Conservation (phyloP, 2,329 filamentous ascomycete species). For the Colletotrichum neosansevieriae region DNA sequence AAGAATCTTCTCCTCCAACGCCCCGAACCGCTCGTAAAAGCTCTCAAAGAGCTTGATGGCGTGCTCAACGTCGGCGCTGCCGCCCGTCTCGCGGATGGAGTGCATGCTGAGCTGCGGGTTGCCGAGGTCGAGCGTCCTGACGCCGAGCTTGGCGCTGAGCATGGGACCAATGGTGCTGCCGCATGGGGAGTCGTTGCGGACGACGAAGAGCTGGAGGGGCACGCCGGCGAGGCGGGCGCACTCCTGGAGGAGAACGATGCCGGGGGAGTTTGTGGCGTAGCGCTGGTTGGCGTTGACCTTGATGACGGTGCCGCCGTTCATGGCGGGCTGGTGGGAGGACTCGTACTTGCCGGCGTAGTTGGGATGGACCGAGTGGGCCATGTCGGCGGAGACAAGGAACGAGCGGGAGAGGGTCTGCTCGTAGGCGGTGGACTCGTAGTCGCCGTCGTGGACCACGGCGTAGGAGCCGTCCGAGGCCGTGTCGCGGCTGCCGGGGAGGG, state of each 20-base stretch:
- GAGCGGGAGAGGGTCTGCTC: slow-evolving; percentile 93
- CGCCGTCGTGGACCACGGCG: slow-evolving; percentile 66
- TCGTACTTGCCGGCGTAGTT: slow-evolving; percentile 97
- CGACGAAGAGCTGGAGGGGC: slow-evolving; percentile 94
- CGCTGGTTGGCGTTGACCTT: slow-evolving; percentile 98
- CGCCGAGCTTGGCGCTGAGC: slow-evolving; percentile 86
- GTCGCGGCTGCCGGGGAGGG: slow-evolving; percentile 73
- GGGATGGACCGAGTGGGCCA: slow-evolving; percentile 96
- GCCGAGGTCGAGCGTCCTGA: slow-evolving; percentile 90
- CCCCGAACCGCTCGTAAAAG: slow-evolving; percentile 89
- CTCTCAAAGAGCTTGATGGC: slow-evolving; percentile 87
- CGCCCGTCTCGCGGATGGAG: slow-evolving; percentile 93
- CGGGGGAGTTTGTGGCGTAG: slow-evolving; percentile 96
- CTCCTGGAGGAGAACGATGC: slow-evolving; percentile 93
- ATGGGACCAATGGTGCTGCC: slow-evolving; percentile 99
- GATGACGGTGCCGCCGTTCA: slow-evolving; percentile 97
- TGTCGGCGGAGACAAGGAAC: slow-evolving; percentile 95
- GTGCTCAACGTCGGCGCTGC: slow-evolving; percentile 87
- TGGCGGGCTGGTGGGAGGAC: slow-evolving; percentile 87
- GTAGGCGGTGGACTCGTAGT: slow-evolving; percentile 79
- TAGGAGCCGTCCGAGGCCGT: slow-evolving; percentile 73
- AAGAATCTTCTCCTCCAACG: slow-evolving; percentile 83
- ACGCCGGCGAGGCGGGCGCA: slow-evolving; percentile 80
- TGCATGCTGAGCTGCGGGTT: slow-evolving; percentile 98
- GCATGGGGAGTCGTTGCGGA: slow-evolving; percentile 93